Percentiles rank a stretch among this genome's conserved stretches.
Conservation (phyloP, 306 rosid genomes). For the Chamaecrista fasciculata region DNA sequence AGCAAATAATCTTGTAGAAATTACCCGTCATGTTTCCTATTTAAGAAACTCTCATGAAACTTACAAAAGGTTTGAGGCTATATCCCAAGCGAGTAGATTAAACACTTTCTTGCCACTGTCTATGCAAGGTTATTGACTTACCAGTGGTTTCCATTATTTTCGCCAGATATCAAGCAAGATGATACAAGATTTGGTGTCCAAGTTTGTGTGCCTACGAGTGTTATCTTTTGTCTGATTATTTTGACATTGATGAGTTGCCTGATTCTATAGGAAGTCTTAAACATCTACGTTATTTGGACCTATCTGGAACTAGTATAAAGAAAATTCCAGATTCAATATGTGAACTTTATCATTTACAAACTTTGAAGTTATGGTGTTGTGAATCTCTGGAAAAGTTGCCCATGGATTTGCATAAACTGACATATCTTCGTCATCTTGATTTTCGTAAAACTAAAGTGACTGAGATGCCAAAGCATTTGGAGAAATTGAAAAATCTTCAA, state of each 20-base stretch:
- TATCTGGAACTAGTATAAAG: not conserved
- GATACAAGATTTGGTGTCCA: not conserved
- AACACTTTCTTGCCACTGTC: not conserved
- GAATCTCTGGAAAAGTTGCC: not conserved
- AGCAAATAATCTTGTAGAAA: not conserved
- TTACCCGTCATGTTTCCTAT: constrained; percentile 25
- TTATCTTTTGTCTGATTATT: not conserved
- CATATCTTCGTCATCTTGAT: not conserved
- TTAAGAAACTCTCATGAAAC: not conserved
- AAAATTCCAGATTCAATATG: not conserved
- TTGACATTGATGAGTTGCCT: not conserved
- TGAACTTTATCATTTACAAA: not conserved
- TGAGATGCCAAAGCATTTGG: constrained; percentile 27
- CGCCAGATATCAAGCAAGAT: not conserved
- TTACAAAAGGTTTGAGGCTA: not conserved
- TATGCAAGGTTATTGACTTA: not conserved
- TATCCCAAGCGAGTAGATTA: not conserved
- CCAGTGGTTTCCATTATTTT: not conserved
- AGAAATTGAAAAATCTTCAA: constrained; percentile 24
- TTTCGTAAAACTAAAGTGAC: not conserved
- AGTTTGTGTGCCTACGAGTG: not conserved
- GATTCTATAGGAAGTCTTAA: constrained; percentile 10
- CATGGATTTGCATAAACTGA: not conserved
- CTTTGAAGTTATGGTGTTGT: not conserved
- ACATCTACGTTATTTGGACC: not conserved